These are phyloP conservation scores for Pythium scleroteichum DNA, from an alignment of 352 stramenopile genomes.

Conservation along the genomic window DNA sequence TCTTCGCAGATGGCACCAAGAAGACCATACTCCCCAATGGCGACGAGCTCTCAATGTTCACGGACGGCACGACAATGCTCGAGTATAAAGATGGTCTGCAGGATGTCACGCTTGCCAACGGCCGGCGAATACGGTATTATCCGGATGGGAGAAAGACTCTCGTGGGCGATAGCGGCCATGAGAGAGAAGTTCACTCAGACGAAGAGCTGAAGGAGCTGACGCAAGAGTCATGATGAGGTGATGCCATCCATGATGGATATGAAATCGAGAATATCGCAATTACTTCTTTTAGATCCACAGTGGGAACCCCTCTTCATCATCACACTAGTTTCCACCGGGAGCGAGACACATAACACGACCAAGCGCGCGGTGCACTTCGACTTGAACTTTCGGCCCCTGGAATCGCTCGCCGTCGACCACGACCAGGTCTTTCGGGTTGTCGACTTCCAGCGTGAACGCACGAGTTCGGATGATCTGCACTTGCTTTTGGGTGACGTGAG, in stretches of 20 bases:
- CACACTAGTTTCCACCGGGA: constrained; percentile 3
- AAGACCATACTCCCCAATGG: constrained; percentile 82
- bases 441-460: constrained; percentile 35
- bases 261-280: not conserved
- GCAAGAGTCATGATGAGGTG: constrained; percentile 8
- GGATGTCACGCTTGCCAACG: constrained; percentile 78
- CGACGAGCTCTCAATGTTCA: constrained; percentile 81
- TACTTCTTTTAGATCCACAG: constrained; percentile 13
- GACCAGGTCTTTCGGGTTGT: constrained; percentile 29
- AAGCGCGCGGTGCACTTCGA: constrained; percentile 33
- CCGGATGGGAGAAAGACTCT: constrained; percentile 71
- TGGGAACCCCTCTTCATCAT: not conserved
- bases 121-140: constrained; percentile 74
- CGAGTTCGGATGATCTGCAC: constrained; percentile 41
- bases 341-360: constrained; percentile 27
- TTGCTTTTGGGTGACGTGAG: constrained; percentile 27
- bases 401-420: constrained; percentile 41
- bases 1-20: constrained; percentile 93
- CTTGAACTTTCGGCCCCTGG: constrained; percentile 31
- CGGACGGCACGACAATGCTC: constrained; percentile 82
- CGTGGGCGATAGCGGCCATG: constrained; percentile 41
- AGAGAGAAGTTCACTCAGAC: constrained; percentile 63
- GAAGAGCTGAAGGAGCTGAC: constrained; percentile 57
- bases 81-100: constrained; percentile 67
- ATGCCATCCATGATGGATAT: constrained; percentile 3